Conservation (phyloP, 371 early-diverging fungal species). For the Nematocida minor region DNA sequence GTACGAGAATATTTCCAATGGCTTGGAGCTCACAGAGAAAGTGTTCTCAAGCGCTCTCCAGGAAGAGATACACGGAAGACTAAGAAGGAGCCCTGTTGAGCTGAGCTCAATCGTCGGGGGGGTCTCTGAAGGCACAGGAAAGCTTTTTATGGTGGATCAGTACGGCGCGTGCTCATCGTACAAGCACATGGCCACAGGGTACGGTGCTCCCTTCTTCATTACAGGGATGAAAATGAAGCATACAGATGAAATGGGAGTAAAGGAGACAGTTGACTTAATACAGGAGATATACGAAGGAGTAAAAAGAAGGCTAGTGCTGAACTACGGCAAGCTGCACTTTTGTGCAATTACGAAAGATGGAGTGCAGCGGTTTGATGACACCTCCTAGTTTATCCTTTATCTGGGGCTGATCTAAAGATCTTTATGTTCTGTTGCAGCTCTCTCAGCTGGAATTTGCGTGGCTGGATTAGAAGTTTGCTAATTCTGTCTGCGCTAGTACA, state of each 20-base stretch:
- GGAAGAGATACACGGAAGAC: conserved; percentile 27
- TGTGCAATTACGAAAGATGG: conserved; percentile 45
- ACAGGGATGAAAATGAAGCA: conserved; percentile 54
- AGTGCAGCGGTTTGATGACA: no score
- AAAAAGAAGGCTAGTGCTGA: conserved; percentile 53
- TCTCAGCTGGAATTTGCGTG: no score
- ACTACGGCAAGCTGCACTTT: conserved; percentile 37
- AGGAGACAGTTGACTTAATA: conserved; percentile 45
- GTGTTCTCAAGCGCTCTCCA: conserved; percentile 51
- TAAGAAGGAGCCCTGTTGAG: conserved; percentile 46
- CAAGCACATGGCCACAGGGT: conserved; percentile 53
- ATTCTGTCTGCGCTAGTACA: not conserved
- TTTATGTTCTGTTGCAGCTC: no score
- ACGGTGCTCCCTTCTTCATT: conserved; percentile 51
- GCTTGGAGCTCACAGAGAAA: conserved; percentile 38
- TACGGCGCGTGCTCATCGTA: conserved; percentile 54
- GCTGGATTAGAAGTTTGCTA: no score
- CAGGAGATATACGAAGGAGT: conserved; percentile 52
- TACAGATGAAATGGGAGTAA: conserved; percentile 24
- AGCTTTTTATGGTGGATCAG: conserved; percentile 49
- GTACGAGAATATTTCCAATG: conserved; percentile 49
- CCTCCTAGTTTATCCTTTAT: no score
- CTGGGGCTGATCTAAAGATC: no score
- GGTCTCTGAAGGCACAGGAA: conserved; percentile 9
- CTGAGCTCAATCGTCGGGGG: conserved; percentile 46